Base-by-base conservation (phyloP, 1,284 basidiomycete species). In the Ganoderma lucidum region DNA sequence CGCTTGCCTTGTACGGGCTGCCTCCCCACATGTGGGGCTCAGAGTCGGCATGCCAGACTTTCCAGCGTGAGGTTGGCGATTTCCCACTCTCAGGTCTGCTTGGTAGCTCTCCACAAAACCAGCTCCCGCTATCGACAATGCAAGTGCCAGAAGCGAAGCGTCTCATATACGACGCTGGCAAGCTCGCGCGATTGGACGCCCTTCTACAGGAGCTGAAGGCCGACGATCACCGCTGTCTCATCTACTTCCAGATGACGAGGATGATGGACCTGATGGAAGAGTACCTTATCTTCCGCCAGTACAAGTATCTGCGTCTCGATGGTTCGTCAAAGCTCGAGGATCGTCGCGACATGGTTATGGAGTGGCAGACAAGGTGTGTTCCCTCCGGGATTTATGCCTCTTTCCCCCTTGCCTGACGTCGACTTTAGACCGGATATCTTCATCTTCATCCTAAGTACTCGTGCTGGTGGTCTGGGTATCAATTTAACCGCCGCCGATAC, bases 181-280 rank as follows among this genome's bases (percentile, higher is more conserved):
- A 99, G 83, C 89, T 99, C 51, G 96, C 96, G 48, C 90, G 95
- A 61, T 86, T 99, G 62, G 98, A 99, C 80, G 80, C 86, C 30
- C 85, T 99, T 39, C 85, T 99, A 12, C 93, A 96, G 71, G 95
- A 98, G 78, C 90, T 99, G 71, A 99, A 99, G 83, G 87, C 90
- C 42, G 94, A 92, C 12, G 97, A 97, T 67, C 98, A 99, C 82
- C 92, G 97, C 62, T 96, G 98, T 30, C 83, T 99, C 74, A 88
- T 99, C 64, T 99, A 99, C 84, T 99, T 99, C 92, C 98, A 99
- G 82, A 99, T 99, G 98, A 99, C 98, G 32, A 90, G 93, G 73
- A 99, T 99, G 98, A 99, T 99, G 91, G 97, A 99, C 80, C 85
- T 99, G 70, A 97, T 99, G 91, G 98, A 99, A 80, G 98, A 99